These are phyloP conservation scores for Xylaria sp. DNA, from an alignment of 2,329 filamentous ascomycete species.

Conservation along the genomic window DNA sequence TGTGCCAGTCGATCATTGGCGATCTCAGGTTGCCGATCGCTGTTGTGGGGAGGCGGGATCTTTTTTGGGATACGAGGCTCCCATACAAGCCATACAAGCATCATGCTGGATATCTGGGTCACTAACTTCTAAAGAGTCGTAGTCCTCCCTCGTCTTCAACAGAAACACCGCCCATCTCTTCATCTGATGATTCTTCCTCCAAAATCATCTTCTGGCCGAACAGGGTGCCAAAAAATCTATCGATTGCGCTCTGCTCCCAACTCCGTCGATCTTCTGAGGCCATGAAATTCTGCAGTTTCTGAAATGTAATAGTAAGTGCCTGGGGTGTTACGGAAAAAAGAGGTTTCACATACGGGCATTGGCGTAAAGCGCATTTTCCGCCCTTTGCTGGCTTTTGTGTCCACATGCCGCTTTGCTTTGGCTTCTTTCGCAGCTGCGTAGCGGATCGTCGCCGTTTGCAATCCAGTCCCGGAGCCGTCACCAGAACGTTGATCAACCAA, in stretches of 20 bases:
- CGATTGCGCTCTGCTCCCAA: constrained; percentile 83
- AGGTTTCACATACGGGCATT: constrained; percentile 19
- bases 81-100: not conserved
- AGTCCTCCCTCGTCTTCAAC: constrained; percentile 61
- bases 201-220: constrained; percentile 73
- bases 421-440: constrained; percentile 75
- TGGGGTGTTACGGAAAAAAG: not conserved
- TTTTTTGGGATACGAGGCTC: constrained; percentile 4
- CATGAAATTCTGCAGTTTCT: constrained; percentile 99
- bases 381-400: constrained; percentile 94
- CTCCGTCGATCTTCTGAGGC: constrained; percentile 79
- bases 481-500: constrained; percentile 86
- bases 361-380: constrained; percentile 85
- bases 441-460: constrained; percentile 59
- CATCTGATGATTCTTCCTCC: constrained; percentile 61
- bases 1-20: constrained; percentile 20
- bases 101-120: not conserved
- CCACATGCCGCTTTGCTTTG: constrained; percentile 82
- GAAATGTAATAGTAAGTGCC: constrained; percentile 62
- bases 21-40: constrained; percentile 20
- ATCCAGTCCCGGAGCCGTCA: constrained; percentile 59
- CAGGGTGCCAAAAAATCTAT: constrained; percentile 75
- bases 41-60: not conserved
- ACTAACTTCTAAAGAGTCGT: constrained; percentile 58
- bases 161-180: constrained; percentile 55